These are phyloP conservation scores for Paralagenidium karlingii DNA, from an alignment of 352 stramenopile species.

Conservation along the genomic window DNA sequence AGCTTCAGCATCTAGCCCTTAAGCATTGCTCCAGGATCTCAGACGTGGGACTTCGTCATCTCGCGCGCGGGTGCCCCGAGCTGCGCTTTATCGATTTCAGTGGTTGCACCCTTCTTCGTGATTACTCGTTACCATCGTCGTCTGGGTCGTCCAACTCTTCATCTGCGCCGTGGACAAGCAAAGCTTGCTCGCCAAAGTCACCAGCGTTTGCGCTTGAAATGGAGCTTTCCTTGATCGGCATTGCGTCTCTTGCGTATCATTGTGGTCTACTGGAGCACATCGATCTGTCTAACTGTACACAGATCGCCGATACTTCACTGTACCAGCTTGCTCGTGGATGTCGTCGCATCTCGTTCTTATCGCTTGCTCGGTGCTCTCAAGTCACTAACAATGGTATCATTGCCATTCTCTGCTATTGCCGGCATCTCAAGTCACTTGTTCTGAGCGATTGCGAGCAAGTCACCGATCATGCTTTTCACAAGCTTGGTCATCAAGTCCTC, in stretches of 20 bases:
- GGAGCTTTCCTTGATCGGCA: neutral
- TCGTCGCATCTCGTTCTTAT: constrained; percentile 6
- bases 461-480: constrained; percentile 19
- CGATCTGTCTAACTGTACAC: constrained; percentile 31
- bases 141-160: neutral
- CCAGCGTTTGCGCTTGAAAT: too few relatives aligned
- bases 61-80: constrained; percentile 30
- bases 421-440: constrained; percentile 12
- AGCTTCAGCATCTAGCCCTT: constrained; percentile 34
- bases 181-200: too few relatives aligned
- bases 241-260: constrained; percentile 17
- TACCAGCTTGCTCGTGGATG: constrained; percentile 7
- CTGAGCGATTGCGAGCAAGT: constrained; percentile 19
- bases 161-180: constrained; percentile 1
- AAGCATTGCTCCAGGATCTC: constrained; percentile 32
- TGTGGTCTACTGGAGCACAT: constrained; percentile 28
- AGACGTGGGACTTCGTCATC: constrained; percentile 31
- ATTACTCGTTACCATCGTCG: constrained; percentile 1
- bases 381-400: constrained; percentile 15
- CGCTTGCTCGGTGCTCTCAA: constrained; percentile 9
- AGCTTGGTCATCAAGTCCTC: too few relatives aligned
- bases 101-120: constrained; percentile 26
- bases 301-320: constrained; percentile 26
- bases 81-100: constrained; percentile 25
- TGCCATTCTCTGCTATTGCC: constrained; percentile 10